Evolutionary conservation across 768 basidiomycete genomes (phyloP).

Genomic region (Cantharellus anzutake): DNA sequence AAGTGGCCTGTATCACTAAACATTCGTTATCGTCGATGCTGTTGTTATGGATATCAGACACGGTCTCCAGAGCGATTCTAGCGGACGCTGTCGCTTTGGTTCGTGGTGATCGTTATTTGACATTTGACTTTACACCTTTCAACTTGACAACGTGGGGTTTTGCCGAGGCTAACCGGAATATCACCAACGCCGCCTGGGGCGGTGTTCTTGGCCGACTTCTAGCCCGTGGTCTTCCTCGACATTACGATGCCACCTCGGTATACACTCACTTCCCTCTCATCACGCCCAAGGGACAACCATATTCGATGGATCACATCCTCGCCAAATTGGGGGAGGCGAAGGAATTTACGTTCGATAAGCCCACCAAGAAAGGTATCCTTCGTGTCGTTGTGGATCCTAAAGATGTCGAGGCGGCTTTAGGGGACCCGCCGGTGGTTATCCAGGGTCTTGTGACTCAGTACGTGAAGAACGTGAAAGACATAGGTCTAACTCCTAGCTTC

Average conservation of each 20-base stretch:
- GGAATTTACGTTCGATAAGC: conserved; percentile 37
- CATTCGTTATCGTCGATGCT: no score
- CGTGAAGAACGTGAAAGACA: neutral
- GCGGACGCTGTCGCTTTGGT: conserved; percentile 72
- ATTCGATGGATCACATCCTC: conserved; percentile 38
- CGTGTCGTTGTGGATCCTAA: conserved; percentile 16
- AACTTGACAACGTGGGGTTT: conserved; percentile 71
- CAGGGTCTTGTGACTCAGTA: neutral
- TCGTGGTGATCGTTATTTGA: conserved; percentile 69
- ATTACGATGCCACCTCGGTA: conserved; percentile 47
- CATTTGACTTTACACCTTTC: conserved; percentile 58
- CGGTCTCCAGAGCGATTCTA: conserved; percentile 69
- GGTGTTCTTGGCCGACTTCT: conserved; percentile 24
- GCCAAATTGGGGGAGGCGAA: conserved; percentile 32
- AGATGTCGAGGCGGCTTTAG: conserved; percentile 6
- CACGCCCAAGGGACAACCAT: conserved; percentile 30
- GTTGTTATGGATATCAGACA: conserved; percentile 22
- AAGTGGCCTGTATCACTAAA: no score
- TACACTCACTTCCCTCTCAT: conserved; percentile 81
- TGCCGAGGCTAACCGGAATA: conserved; percentile 1
- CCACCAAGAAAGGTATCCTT: conserved; percentile 17
- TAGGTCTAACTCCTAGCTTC: neutral
- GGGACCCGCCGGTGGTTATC: neutral
- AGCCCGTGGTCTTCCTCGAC: conserved; percentile 50
- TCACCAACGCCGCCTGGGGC: conserved; percentile 18